Percentiles rank a stretch among this genome's conserved stretches.
These are phyloP conservation scores for Acacia pycnantha DNA, from an alignment of 331 rosid species.

Conservation along the genomic window DNA sequence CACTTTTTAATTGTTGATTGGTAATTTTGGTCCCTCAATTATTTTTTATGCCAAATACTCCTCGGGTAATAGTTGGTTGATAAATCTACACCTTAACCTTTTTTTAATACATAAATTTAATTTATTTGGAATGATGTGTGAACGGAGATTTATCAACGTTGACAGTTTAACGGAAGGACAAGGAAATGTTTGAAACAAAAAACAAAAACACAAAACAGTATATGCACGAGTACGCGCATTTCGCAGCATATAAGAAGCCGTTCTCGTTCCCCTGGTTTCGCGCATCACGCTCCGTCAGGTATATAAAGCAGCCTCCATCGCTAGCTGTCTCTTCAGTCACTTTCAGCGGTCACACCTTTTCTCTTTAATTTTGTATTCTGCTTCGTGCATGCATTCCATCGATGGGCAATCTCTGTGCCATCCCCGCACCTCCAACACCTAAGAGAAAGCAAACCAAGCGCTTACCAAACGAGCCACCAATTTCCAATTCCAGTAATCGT, in stretches of 20 bases:
- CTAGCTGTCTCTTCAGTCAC: neutral
- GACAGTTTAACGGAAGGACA: neutral
- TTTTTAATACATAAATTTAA: no score
- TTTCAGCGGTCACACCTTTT: neutral
- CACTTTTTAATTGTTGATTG: no score
- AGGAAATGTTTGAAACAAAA: neutral
- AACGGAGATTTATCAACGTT: neutral
- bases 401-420: constrained; percentile 86
- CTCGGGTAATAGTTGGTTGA: no score
- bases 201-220: no score
- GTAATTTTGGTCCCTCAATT: no score
- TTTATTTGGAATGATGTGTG: neutral
- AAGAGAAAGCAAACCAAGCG: constrained; percentile 50
- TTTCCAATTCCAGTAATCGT: constrained; percentile 40
- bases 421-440: constrained; percentile 40
- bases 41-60: no score
- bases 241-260: neutral
- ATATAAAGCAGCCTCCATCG: neutral
- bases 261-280: neutral
- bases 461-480: constrained; percentile 44
- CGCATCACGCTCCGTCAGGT: neutral
- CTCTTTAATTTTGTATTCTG: neutral
- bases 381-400: neutral
- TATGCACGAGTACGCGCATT: neutral
- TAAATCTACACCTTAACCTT: no score